Conservation (phyloP, 768 basidiomycete genomes). For the Boletus reticulatus region DNA sequence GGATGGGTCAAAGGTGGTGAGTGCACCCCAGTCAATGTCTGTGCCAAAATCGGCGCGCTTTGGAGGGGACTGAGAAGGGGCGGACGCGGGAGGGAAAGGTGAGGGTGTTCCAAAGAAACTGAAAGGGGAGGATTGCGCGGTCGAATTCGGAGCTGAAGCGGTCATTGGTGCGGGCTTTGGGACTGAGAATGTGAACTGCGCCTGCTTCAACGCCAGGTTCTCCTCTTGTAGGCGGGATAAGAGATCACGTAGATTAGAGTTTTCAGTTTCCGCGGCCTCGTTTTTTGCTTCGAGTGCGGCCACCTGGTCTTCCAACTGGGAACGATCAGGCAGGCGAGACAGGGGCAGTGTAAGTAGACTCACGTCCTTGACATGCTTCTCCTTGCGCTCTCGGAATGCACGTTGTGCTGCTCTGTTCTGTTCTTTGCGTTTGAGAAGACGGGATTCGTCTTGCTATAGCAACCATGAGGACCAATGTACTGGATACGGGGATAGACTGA, state of each 20-base stretch:
- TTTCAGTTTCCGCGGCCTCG: slow-evolving; percentile 68
- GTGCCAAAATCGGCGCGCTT: slow-evolving; percentile 18
- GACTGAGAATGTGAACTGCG: slow-evolving; percentile 80
- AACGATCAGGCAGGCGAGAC: slow-evolving; percentile 5
- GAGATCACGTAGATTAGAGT: slow-evolving; percentile 86
- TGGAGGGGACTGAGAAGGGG: slow-evolving; percentile 33
- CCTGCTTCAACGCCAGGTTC: slow-evolving; percentile 77
- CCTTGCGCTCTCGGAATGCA: slow-evolving; percentile 95
- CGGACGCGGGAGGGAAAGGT: slow-evolving; percentile 19
- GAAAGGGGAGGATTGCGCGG: slow-evolving; percentile 19
- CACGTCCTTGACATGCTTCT: slow-evolving; percentile 96
- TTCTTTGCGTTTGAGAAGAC: slow-evolving; percentile 87
- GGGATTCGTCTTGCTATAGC: slow-evolving; percentile 58
- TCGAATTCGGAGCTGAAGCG: slow-evolving; percentile 21
- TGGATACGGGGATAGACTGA: slow-evolving; percentile 13
- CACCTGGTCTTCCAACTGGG: slow-evolving; percentile 87
- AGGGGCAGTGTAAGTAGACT: slow-evolving; percentile 32
- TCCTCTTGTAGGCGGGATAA: slow-evolving; percentile 83
- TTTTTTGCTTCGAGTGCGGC: slow-evolving; percentile 84
- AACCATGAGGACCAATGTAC: slow-evolving; percentile 1
- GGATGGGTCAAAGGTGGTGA: slow-evolving; percentile 70
- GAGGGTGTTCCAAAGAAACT: slow-evolving; percentile 27
- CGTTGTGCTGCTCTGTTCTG: slow-evolving; percentile 97
- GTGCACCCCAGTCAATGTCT: slow-evolving; percentile 59
- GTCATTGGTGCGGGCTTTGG: slow-evolving; percentile 43